Evolutionary conservation across 805 yeast species (phyloP), one percentile per base, ranked within the genome.

Genomic region (Ogataea zsoltii): DNA sequence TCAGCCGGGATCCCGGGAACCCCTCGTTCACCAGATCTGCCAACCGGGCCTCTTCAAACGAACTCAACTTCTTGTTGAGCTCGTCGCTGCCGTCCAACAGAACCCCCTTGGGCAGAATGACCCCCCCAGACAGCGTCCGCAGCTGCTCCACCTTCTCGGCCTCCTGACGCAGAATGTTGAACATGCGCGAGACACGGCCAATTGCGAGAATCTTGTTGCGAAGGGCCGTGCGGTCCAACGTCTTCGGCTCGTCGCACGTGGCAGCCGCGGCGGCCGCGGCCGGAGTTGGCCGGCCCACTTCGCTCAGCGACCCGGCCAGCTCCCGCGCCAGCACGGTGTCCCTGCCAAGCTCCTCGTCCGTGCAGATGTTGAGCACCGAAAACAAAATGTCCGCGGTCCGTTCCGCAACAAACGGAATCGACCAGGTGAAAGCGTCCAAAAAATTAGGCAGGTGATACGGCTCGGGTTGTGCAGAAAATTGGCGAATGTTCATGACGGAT

Each of bases 401-500:
- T 64, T 92, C 97, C 16, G 97, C 98, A 18, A 94, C 97, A 71
- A 94, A 92, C 7, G 98, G 99, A 46, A 92, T 72, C 2, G 97
- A 88, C 98, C 98, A 94, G 10, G 96, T 85, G 66, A 92, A 92
- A 6, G 92, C 96, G 65, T 94, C 97, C 96, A 91, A 89, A 58
- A 91, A 88, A 65, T 90, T 90, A 7, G 98, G 98, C 55, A 94
- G 74, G 89, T 96, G 90, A 68, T 94, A 92, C 1, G 99, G 99
- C 67, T 92, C 98, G 4, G 96, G 96, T 23, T 90, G 82, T 58
- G 84, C 70, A 66, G 91, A 90, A 73, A 94, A 92, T 68, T 92
- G 98, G 46, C 97, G 79, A 46, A 92, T 92, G 66, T 92, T 94
- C 94, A 92, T 85, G 17, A 90, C 94, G 55, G 90, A 85, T 62